Percentiles rank a stretch among this genome's conserved stretches.
phyloP scores from a whole-genome alignment of 1,139 yeast species.

The Blastobotrys capitulatus region DNA sequence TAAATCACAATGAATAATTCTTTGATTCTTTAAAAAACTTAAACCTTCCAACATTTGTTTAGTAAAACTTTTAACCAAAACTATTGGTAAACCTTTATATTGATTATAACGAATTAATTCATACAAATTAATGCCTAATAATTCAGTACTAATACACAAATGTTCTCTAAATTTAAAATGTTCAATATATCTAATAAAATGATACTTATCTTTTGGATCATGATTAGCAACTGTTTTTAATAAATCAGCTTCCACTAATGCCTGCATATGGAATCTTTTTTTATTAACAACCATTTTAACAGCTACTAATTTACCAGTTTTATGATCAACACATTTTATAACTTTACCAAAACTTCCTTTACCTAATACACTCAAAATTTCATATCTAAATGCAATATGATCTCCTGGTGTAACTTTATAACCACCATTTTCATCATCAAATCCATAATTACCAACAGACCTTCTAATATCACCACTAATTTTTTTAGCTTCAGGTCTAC shows the following conservation, averaged over 20 bases:
- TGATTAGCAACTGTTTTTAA: conserved; percentile 42
- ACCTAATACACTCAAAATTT: conserved; percentile 56
- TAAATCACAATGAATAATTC: conserved; percentile 77
- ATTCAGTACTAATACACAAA: conserved; percentile 74
- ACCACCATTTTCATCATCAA: conserved; percentile 66
- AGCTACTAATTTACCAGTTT: conserved; percentile 53
- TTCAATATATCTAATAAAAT: conserved; percentile 53
- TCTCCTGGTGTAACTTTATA: conserved; percentile 54
- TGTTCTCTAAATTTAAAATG: conserved; percentile 81
- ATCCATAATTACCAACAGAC: conserved; percentile 50
- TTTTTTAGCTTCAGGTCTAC: conserved; percentile 31
- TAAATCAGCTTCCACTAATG: conserved; percentile 70
- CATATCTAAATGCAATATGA: conserved; percentile 72
- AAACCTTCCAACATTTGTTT: conserved; percentile 56
- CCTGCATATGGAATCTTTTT: conserved; percentile 70
- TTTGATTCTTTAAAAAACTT: conserved; percentile 49
- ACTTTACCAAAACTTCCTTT: conserved; percentile 86
- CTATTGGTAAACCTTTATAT: conserved; percentile 57
- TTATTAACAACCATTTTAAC: conserved; percentile 73
- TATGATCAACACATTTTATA: conserved; percentile 63
- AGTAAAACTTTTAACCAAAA: conserved; percentile 47
- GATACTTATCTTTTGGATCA: conserved; percentile 42
- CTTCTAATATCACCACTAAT: conserved; percentile 41
- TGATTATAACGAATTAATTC: conserved; percentile 57
- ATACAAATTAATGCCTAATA: conserved; percentile 61